Base-by-base conservation (phyloP, 306 rosid species). In the Ochetophila trinervis region DNA sequence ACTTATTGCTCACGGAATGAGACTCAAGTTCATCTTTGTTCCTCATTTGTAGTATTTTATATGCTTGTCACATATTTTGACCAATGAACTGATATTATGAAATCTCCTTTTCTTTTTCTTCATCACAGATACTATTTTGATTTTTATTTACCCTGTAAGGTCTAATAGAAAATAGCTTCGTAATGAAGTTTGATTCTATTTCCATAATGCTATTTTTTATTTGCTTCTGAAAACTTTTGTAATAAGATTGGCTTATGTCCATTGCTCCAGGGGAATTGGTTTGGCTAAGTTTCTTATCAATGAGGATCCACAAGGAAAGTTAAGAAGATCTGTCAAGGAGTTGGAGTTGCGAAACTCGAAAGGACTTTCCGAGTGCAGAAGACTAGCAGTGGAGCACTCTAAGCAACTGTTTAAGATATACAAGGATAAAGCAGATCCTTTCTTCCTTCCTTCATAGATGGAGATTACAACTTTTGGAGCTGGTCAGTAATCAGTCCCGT, bases 331-430 rank as follows among this genome's bases (percentile, higher is more conserved):
- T 16, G 50, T 36, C 11, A 22, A 5, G 36, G 70, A 76, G 62
- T 48, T 76, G 69, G 22, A 66, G 44, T 23, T n/a, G 54, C 22
- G 52, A 15, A 69, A 60, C 71, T 18, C 48, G 6, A 11, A 53
- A 17, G 55, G 68, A 58, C 59, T 18, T 60, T 45, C 53, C 45
- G 76, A 76, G 64, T 65, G 69, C 40, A 53, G 58, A 50, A 58
- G 55, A 68, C 23, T 62, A 24, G 63, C 65, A 30, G 40, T 74
- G 23, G 24, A 40, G 12, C 68, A 74, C 57, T n/a, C 27, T 12
- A 63, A 55, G 56, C 68, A 14, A 34, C 35, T 76, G 18, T 53
- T 65, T 60, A 59, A 45, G 58, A 76, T 66, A 47, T 71, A 35
- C 36, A 12, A 5, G 36, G 21, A 61, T 32, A 61, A 40, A 61